A percentile compares a stretch with the other conserved stretches of the same genome.
Evolutionary conservation across 768 basidiomycete genomes (phyloP).

Genomic region (Trametes gibbosa): DNA sequence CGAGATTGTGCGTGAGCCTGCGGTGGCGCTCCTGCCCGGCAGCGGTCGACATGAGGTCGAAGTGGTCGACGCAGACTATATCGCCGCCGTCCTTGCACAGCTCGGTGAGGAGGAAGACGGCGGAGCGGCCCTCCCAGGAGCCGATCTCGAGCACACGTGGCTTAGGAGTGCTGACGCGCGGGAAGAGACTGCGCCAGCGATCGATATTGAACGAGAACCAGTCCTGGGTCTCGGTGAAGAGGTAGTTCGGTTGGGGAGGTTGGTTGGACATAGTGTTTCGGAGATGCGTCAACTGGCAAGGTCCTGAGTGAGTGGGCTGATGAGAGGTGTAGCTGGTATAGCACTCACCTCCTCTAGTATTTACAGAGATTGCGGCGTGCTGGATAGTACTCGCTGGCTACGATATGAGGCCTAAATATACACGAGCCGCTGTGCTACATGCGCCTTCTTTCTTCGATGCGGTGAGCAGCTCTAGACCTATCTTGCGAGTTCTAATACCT

Average conservation of each 20-base stretch:
- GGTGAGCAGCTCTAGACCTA: too few relatives aligned
- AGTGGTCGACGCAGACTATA: slow-evolving; percentile 57
- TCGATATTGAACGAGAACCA: slow-evolving; percentile 51
- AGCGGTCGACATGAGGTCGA: slow-evolving; percentile 48
- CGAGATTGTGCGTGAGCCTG: slow-evolving; percentile 47
- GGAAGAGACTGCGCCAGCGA: slow-evolving; percentile 43
- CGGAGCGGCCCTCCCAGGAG: slow-evolving; percentile 64
- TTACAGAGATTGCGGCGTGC: too few relatives aligned
- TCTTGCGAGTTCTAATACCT: too few relatives aligned
- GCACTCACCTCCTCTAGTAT: neutral
- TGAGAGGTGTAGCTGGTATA: neutral
- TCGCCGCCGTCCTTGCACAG: slow-evolving; percentile 45
- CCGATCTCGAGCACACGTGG: slow-evolving; percentile 58
- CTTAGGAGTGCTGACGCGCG: slow-evolving; percentile 33
- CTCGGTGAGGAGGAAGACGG: slow-evolving; percentile 49
- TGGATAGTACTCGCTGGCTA: too few relatives aligned
- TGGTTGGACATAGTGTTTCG: neutral
- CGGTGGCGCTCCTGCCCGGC: slow-evolving; percentile 46
- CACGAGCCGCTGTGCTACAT: too few relatives aligned
- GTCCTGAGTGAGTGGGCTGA: neutral
- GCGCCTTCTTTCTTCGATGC: too few relatives aligned
- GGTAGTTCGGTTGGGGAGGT: neutral
- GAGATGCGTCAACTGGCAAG: neutral
- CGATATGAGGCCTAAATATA: too few relatives aligned
- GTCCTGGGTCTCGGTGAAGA: slow-evolving; percentile 54